Evolutionary conservation across 164 flowering plant genomes (phyloP), one percentile per base, ranked within the genome.

Genomic region (Houttuynia cordata): DNA sequence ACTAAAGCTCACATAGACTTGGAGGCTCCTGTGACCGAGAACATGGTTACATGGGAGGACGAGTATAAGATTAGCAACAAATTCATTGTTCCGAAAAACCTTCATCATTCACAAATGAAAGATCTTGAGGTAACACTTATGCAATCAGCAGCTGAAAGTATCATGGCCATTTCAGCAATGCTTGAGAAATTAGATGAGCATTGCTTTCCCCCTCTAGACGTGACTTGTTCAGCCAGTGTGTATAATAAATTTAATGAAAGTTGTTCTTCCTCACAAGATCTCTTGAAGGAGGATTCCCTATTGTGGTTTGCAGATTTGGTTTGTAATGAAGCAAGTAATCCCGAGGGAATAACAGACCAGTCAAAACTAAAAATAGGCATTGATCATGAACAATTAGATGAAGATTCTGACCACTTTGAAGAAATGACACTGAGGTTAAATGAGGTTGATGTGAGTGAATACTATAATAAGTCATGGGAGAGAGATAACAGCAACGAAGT

Each of bases 331-430:
- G 37, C 63, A 12, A 66, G 53, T 61, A 70, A 72, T 60, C 41
- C 56, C 12, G 71, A 70, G 58, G 62, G 42, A 15, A 23, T 10
- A 25, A 15, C 24, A 18, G 24, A 60, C 53, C 53, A 14, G 12
- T 64, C 57, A 37, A 57, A 40, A 47, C 65, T 14, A 41, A 64
- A 60, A 58, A 52, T 4, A 58, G 63, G 58, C 47, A 52, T 10
- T 19, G 22, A 45, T 42, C 21, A 42, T 8, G 71, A 69, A 21
- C 52, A 59, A 18, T 67, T 67, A 8, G 69, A 67, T 0, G 71
- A 69, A 50, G 83, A 60, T 58, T 49, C 66, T 45, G 99, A 88
- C 73, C 79, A 80, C 71, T 94, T 88, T 54, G 99, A 91, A 75
- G 66, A 67, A 45, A 84, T 87, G 96, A 87, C 90, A 7, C 70